Base-by-base conservation (phyloP, 164 flowering plant genomes). In the Cinnamomum micranthum region DNA sequence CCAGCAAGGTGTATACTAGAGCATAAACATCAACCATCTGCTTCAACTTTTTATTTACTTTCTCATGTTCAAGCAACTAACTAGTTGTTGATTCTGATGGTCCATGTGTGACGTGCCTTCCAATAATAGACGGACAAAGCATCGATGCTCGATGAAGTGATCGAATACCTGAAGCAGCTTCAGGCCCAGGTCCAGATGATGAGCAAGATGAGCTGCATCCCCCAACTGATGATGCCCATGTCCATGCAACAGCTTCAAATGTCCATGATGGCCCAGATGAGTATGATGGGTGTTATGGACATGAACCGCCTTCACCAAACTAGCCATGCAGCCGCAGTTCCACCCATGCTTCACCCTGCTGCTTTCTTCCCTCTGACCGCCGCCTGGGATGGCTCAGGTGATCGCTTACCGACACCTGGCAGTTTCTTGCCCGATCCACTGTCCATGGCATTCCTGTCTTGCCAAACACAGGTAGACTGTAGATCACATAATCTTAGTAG, bases 61-160 rank as follows among this genome's bases (percentile, higher is more conserved):
- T 12, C 3, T 2, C 11, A 23, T 31, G 35, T 31, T 31, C 6
- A 31, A 31, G 35, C 35, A 31, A 31, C 35, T 31, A 31, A 31
- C 35, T 31, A 31, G 35, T 31, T 3, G 11, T 70, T 22, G 47
- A 10, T 22, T 55, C 60, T 55, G 60, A 55, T 55, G 60, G 60
- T 31, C 35, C 35, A 31, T 31, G 35, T 31, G 33, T 31, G 33
- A 31, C 33, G 33, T 31, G 17, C 60, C 20, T 15, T 14, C 20
- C n/a, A 20, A 13, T 17, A 63, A 17, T 84, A 94, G 98, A 91
- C 93, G 0, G 97, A 94, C 63, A 94, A 92, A 77, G 96, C 96
- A 0, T 94, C 98, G 33, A 89, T 94, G 93, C 83, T 94, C 15
- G 96, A 92, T 68, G 98, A 94, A 79, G 98, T 89, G 78, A 92